phyloP scores from a whole-genome alignment of 2,329 filamentous ascomycete genomes.

The Chaetomiaceae sp. region DNA sequence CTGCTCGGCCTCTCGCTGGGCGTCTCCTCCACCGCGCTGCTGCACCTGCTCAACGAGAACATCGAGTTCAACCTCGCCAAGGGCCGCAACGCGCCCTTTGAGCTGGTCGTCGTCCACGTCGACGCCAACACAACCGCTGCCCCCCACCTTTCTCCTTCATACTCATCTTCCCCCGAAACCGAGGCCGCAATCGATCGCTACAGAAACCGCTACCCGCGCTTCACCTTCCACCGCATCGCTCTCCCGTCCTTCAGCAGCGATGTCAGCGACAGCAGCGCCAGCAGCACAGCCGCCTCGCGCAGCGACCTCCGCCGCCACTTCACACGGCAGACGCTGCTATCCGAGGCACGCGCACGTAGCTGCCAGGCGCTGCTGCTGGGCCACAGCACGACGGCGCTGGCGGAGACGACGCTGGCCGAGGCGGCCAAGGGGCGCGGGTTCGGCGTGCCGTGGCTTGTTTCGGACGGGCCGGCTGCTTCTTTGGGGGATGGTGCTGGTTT shows the following conservation, averaged over 20 bases:
- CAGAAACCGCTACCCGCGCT: constrained; percentile 56
- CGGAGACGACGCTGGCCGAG: constrained; percentile 77
- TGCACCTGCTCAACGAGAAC: constrained; percentile 69
- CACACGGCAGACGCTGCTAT: constrained; percentile 63
- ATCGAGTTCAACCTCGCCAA: constrained; percentile 58
- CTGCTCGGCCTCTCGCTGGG: constrained; percentile 80
- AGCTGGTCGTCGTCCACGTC: constrained; percentile 55
- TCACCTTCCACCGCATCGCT: constrained; percentile 60
- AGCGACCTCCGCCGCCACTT: constrained; percentile 68
- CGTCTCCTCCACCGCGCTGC: constrained; percentile 68
- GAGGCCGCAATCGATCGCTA: constrained; percentile 48
- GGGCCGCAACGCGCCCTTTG: constrained; percentile 60
- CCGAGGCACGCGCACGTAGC: constrained; percentile 50
- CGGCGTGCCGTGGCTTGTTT: constrained; percentile 72
- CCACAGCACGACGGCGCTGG: constrained; percentile 80
- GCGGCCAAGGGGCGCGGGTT: constrained; percentile 88
- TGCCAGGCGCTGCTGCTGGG: constrained; percentile 75
- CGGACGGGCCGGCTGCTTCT: constrained; percentile 56
- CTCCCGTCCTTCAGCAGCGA: not conserved
- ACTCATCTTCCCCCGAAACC: no score
- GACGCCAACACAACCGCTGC: constrained; percentile 6
- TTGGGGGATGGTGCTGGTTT: constrained; percentile 13
- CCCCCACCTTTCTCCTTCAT: not conserved
- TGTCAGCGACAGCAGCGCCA: not conserved
- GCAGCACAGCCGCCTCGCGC: constrained; percentile 59